Percentiles rank a stretch among this genome's conserved stretches.
These are phyloP conservation scores for Nigrospora oryzae DNA, from an alignment of 2,329 filamentous ascomycete genomes.

Conservation along the genomic window DNA sequence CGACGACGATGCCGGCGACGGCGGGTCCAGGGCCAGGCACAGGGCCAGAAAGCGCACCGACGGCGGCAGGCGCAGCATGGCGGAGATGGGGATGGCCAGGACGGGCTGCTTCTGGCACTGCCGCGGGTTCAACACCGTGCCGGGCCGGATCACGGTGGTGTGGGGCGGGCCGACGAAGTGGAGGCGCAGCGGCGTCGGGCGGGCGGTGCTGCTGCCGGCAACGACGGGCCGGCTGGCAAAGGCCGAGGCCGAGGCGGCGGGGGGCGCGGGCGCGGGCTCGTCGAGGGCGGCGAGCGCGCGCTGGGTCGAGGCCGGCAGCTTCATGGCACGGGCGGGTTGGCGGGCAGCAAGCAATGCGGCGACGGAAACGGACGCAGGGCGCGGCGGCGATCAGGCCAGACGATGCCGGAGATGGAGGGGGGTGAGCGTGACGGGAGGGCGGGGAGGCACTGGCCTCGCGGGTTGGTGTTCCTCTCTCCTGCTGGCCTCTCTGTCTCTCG, in stretches of 20 bases:
- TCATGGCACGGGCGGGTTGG: not conserved
- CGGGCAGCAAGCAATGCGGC: too few species aligned
- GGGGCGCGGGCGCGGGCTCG: not conserved
- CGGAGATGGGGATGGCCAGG: not conserved
- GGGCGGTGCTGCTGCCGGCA: too few species aligned
- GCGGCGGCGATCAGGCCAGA: too few species aligned
- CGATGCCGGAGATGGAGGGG: too few species aligned
- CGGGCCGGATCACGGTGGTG: not conserved
- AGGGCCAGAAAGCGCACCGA: not conserved
- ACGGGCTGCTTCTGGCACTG: not conserved
- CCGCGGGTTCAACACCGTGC: not conserved
- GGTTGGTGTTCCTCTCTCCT: too few species aligned
- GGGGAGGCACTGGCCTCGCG: too few species aligned
- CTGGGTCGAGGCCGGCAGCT: not conserved
- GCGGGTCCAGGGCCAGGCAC: not conserved
- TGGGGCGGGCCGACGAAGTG: not conserved
- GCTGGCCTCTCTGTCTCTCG: too few species aligned
- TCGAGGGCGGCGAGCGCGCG: not conserved
- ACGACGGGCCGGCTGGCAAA: too few species aligned
- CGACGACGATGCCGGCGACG: not conserved
- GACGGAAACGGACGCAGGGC: too few species aligned
- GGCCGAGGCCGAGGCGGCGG: not conserved
- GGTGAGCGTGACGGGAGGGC: too few species aligned
- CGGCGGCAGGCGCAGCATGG: not conserved
- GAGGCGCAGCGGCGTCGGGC: not conserved